Percentiles rank a stretch among this genome's conserved stretches.
Evolutionary conservation across 495 filamentous ascomycete species (phyloP).

Genomic region (Lasiosphaeriaceae sp.): DNA sequence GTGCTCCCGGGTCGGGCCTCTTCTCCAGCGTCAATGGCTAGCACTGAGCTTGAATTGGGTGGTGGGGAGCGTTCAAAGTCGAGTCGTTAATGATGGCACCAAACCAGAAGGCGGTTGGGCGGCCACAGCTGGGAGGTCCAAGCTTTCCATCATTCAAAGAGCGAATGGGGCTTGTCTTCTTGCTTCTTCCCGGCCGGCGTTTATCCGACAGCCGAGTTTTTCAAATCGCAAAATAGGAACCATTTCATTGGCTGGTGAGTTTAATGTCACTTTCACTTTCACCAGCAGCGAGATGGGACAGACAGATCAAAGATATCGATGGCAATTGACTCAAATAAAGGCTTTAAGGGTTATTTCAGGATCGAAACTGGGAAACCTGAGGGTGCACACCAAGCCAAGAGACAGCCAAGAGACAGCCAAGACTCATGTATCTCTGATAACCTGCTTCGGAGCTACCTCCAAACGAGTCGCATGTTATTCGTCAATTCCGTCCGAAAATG

Average conservation of each 20-base stretch:
- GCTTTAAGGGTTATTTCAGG: too few species aligned
- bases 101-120: not conserved
- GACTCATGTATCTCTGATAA: too few species aligned
- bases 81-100: constrained; percentile 14
- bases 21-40: constrained; percentile 13
- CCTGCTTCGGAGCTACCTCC: too few species aligned
- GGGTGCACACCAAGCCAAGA: too few species aligned
- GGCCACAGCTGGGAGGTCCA: constrained; percentile 5
- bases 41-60: constrained; percentile 17
- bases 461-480: too few species aligned
- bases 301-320: too few species aligned
- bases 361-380: too few species aligned
- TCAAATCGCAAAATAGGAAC: not conserved
- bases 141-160: not conserved
- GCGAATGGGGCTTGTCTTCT: constrained; percentile 6
- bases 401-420: too few species aligned
- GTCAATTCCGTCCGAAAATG: too few species aligned
- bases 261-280: not conserved
- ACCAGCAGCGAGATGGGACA: too few species aligned
- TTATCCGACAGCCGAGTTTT: constrained; percentile 15
- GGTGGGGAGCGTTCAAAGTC: constrained; percentile 6
- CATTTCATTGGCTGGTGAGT: constrained; percentile 11
- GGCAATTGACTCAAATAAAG: too few species aligned
- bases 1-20: not conserved
- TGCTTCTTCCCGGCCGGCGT: constrained; percentile 7